Percentiles rank a stretch among this genome's conserved stretches.
Conservation (phyloP, 2,329 filamentous ascomycete genomes). For the Dactylellina sp. region DNA sequence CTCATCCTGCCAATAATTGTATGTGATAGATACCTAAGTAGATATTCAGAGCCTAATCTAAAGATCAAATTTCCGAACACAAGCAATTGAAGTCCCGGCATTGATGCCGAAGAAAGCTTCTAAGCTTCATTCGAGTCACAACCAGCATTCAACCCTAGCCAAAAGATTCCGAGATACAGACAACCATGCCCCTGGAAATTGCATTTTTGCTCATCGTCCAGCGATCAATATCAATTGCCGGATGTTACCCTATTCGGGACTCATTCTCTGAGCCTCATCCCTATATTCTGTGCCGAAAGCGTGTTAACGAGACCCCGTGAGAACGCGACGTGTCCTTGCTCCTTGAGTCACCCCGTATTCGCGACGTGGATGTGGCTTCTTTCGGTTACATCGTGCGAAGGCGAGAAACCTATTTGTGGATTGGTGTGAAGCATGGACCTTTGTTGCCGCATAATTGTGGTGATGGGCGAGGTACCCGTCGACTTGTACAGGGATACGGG, state of each 20-base stretch:
- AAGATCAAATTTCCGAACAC: too few relatives aligned
- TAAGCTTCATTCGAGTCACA: background rate
- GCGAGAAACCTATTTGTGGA: background rate
- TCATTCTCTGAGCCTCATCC: too few relatives aligned
- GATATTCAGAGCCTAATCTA: too few relatives aligned
- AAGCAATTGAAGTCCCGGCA: too few relatives aligned
- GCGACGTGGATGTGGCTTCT: background rate
- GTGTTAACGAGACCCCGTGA: background rate
- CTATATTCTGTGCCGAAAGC: too few relatives aligned
- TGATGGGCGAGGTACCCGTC: background rate
- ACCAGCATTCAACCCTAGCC: too few relatives aligned
- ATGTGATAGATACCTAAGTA: too few relatives aligned
- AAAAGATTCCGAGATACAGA: too few relatives aligned
- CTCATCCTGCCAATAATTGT: too few relatives aligned
- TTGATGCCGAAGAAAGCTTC: too few relatives aligned
- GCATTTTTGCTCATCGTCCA: background rate
- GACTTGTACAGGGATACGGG: too few relatives aligned
- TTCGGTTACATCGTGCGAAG: conserved; percentile 17
- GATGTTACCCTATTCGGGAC: too few relatives aligned
- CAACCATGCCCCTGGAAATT: background rate
- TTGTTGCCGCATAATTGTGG: background rate
- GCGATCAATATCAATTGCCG: background rate
- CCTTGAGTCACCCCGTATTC: conserved; percentile 15
- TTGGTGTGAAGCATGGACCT: background rate
- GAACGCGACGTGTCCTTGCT: conserved; percentile 1